A percentile compares a stretch with the other conserved stretches of the same genome.
Evolutionary conservation across 345 rosid species (phyloP).

Genomic region (Iberis pinnata): DNA sequence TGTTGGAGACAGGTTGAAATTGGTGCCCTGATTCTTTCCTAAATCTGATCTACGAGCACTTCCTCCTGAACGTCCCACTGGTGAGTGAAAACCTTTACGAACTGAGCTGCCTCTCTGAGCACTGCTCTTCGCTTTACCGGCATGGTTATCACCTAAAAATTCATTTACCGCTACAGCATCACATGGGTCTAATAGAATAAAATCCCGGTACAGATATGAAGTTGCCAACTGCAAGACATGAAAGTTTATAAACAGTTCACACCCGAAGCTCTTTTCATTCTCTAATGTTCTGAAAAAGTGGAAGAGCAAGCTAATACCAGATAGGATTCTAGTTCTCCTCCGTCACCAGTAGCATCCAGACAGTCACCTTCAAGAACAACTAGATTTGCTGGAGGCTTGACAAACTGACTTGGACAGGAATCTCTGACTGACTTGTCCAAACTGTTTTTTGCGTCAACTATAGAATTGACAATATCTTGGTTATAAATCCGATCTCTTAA

Average conservation of each 20-base stretch:
- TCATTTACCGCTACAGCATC: constrained; percentile 57
- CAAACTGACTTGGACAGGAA: constrained; percentile 46
- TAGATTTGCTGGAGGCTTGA: constrained; percentile 89
- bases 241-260: constrained; percentile 16
- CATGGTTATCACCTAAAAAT: constrained; percentile 39
- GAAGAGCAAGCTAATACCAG: constrained; percentile 56
- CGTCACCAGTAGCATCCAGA: constrained; percentile 65
- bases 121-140: constrained; percentile 39
- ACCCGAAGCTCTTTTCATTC: constrained; percentile 5
- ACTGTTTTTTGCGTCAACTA: constrained; percentile 73
- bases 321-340: constrained; percentile 80
- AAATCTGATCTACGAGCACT: constrained; percentile 47
- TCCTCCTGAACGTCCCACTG: constrained; percentile 53
- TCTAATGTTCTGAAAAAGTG: constrained; percentile 9
- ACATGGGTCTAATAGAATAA: constrained; percentile 75
- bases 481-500: constrained; percentile 7
- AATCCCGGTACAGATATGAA: constrained; percentile 70
- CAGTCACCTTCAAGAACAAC: constrained; percentile 95
- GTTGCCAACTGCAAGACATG: constrained; percentile 69
- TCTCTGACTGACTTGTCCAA: constrained; percentile 59
- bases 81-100: constrained; percentile 53
- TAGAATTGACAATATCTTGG: constrained; percentile 13
- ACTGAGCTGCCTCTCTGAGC: constrained; percentile 37
- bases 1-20: constrained; percentile 37
- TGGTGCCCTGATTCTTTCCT: constrained; percentile 47